These are phyloP conservation scores for Xylaria sp. DNA, from an alignment of 2,329 filamentous ascomycete genomes.

Conservation along the genomic window DNA sequence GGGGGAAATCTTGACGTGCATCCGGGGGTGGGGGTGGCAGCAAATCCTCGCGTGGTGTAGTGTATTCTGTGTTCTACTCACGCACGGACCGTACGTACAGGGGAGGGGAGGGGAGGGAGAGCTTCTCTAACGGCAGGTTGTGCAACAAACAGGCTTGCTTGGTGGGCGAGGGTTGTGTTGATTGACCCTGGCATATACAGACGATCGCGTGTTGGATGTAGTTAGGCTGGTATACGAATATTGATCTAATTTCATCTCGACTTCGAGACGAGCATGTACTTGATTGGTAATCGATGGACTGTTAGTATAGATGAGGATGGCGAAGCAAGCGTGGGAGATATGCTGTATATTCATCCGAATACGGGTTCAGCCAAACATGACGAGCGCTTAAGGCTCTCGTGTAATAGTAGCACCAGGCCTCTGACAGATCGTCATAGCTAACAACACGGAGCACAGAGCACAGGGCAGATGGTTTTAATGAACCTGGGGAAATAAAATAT, in stretches of 20 bases:
- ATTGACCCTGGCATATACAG: background rate
- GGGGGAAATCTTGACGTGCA: slow-evolving; percentile 34
- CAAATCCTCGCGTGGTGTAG: slow-evolving; percentile 13
- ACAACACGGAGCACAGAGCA: background rate
- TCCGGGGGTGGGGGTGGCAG: slow-evolving; percentile 21
- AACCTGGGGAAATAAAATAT: background rate
- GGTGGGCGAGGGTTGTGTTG: background rate
- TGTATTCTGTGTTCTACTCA: no score
- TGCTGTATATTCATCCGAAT: slow-evolving; percentile 12
- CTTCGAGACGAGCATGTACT: background rate
- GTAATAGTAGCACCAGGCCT: background rate
- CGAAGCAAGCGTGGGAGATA: background rate
- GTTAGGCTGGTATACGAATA: background rate
- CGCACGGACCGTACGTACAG: slow-evolving; percentile 10
- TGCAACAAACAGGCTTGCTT: background rate
- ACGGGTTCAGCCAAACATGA: slow-evolving; percentile 15
- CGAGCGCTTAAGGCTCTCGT: slow-evolving; percentile 6
- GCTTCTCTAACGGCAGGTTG: background rate
- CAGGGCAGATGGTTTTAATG: background rate
- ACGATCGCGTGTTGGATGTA: background rate
- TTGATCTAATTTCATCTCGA: background rate
- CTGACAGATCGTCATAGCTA: background rate
- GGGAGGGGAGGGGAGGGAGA: no score
- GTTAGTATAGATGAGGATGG: no score
- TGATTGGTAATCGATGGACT: slow-evolving; percentile 3